Conservation (phyloP, 805 yeast genomes). For the Hanseniaspora valbyensis region DNA sequence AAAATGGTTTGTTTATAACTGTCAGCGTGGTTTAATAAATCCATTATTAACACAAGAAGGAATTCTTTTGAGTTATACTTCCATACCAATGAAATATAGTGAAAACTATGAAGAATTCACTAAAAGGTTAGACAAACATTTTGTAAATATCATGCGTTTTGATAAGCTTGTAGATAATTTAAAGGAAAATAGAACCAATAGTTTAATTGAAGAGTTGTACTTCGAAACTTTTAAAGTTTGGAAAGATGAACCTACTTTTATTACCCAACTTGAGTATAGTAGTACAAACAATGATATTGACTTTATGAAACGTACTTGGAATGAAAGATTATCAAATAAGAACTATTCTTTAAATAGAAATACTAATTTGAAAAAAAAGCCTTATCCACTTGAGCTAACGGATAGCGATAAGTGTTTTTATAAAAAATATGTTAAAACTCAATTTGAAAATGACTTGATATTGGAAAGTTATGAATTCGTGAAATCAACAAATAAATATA, state of each 20-base stretch:
- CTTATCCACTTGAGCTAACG: background rate
- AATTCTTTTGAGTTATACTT: background rate
- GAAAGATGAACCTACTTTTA: background rate
- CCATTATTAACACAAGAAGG: constrained; percentile 1
- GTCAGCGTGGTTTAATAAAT: background rate
- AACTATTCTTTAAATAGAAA: background rate
- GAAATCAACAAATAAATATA: background rate
- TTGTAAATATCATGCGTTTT: background rate
- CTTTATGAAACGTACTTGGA: constrained; percentile 6
- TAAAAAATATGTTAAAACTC: constrained; percentile 1
- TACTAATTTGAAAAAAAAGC: background rate
- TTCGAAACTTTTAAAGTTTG: constrained; percentile 9
- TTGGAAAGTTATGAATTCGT: constrained; percentile 6
- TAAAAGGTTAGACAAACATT: constrained; percentile 5
- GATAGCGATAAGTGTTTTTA: background rate
- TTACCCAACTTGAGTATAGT: background rate
- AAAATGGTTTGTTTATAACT: constrained; percentile 7
- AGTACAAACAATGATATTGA: background rate
- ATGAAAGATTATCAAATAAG: constrained; percentile 3
- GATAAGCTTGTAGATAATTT: background rate
- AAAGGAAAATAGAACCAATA: background rate
- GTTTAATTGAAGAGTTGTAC: background rate
- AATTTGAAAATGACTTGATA: constrained; percentile 2
- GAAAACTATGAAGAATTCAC: background rate
- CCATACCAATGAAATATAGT: background rate